Conservation (phyloP, 2,329 filamentous ascomycete species). For the Sclerotinia minor region DNA sequence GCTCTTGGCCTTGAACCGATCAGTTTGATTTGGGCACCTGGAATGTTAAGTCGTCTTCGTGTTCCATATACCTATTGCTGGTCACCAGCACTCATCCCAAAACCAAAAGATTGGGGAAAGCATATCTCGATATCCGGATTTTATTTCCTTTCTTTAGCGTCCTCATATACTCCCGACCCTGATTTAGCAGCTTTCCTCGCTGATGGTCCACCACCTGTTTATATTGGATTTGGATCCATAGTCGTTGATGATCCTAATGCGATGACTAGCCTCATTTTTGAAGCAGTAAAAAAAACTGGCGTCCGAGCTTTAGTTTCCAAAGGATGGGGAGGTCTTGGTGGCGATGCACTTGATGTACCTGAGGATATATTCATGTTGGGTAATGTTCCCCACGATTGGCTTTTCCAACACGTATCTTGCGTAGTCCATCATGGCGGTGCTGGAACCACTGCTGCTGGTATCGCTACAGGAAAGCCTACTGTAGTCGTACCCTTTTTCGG, state of each 20-base stretch:
- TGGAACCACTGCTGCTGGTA: constrained; percentile 84
- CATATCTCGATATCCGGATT: constrained; percentile 76
- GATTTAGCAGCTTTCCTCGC: constrained; percentile 67
- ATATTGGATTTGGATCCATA: constrained; percentile 82
- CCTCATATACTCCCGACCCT: constrained; percentile 63
- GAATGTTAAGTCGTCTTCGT: constrained; percentile 70
- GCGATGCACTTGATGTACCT: constrained; percentile 67
- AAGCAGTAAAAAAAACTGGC: constrained; percentile 65
- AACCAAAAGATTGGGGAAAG: constrained; percentile 72
- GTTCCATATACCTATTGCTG: constrained; percentile 92
- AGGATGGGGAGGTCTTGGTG: constrained; percentile 84
- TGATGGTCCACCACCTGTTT: constrained; percentile 70
- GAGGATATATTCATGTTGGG: constrained; percentile 80
- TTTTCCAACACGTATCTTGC: constrained; percentile 76
- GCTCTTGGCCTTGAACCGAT: constrained; percentile 74
- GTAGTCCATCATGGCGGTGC: constrained; percentile 89
- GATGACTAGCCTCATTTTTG: constrained; percentile 71
- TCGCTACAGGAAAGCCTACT: constrained; percentile 76
- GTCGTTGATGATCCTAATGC: constrained; percentile 74
- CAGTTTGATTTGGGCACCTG: constrained; percentile 79
- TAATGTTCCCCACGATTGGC: constrained; percentile 85
- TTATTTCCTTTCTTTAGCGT: constrained; percentile 69
- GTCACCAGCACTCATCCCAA: constrained; percentile 75
- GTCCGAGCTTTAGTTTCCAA: constrained; percentile 81
- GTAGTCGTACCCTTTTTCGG: constrained; percentile 86